Conservation (phyloP, 441 rosid species). For the Pelargonium hybrid region DNA sequence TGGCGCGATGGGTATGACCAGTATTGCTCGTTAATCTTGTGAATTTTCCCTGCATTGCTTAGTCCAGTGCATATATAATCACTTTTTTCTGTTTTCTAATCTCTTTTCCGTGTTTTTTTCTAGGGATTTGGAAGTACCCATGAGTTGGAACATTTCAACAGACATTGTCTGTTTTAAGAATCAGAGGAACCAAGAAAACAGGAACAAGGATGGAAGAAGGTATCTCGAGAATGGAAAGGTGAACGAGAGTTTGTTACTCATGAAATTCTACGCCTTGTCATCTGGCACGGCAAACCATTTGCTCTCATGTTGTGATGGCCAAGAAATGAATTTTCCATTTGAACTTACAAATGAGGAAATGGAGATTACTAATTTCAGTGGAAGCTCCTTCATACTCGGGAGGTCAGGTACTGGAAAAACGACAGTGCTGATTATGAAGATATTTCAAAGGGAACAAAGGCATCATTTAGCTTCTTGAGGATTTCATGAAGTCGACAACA, state of each 20-base stretch:
- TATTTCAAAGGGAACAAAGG: conserved; percentile 12
- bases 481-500: background rate
- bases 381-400: conserved; percentile 13
- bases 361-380: background rate
- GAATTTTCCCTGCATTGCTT: background rate
- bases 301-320: background rate
- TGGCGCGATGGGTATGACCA: conserved; percentile 37
- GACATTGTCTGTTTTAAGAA: background rate
- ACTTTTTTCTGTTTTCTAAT: background rate
- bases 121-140: conserved; percentile 19
- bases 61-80: background rate
- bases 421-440: conserved; percentile 8
- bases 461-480: conserved; percentile 3
- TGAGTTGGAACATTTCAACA: conserved; percentile 12
- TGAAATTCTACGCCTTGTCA: conserved; percentile 16
- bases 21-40: background rate
- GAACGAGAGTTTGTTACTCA: conserved; percentile 8
- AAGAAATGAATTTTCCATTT: conserved; percentile 5
- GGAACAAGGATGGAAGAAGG: background rate
- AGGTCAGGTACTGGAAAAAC: conserved; percentile 21
- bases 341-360: conserved; percentile 7
- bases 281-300: background rate
- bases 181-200: background rate
- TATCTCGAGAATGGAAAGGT: conserved; percentile 1
- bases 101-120: background rate